These are phyloP conservation scores for Pestalotiopsis sp. DNA, from an alignment of 2,329 filamentous ascomycete genomes.

Conservation along the genomic window DNA sequence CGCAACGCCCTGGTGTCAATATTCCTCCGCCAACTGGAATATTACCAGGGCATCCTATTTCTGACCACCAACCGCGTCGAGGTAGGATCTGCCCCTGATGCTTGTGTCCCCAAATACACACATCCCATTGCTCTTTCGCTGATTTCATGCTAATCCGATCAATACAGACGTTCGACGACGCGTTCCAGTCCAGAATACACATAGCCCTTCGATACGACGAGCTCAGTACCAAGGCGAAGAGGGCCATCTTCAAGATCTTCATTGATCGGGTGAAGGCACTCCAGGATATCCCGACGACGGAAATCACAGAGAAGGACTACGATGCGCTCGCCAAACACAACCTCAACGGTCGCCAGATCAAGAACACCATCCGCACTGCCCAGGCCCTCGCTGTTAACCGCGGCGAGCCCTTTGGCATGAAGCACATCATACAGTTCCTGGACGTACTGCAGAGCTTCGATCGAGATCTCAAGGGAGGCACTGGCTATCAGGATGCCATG, in stretches of 20 bases:
- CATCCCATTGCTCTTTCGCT: not conserved
- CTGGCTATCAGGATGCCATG: conserved; percentile 68
- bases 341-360: conserved; percentile 72
- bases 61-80: conserved; percentile 86
- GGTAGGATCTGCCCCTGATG: conserved; percentile 34
- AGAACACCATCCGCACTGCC: conserved; percentile 83
- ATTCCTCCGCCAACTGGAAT: conserved; percentile 84
- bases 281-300: conserved; percentile 40
- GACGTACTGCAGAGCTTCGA: conserved; percentile 84
- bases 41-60: conserved; percentile 90
- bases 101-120: not conserved
- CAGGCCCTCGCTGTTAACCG: conserved; percentile 83
- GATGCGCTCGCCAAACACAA: conserved; percentile 68
- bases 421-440: conserved; percentile 80
- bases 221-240: conserved; percentile 72
- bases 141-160: not conserved
- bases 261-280: conserved; percentile 71
- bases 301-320: conserved; percentile 70
- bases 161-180: conserved; percentile 78
- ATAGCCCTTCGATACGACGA: conserved; percentile 82
- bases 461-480: conserved; percentile 78
- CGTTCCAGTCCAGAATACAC: conserved; percentile 87
- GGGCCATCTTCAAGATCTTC: conserved; percentile 83
- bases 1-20: conserved; percentile 86
- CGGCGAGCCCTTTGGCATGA: conserved; percentile 71